A percentile compares a stretch with the other conserved stretches of the same genome.
Conservation (phyloP, 2,329 filamentous ascomycete species). For the Penicillium sp. region DNA sequence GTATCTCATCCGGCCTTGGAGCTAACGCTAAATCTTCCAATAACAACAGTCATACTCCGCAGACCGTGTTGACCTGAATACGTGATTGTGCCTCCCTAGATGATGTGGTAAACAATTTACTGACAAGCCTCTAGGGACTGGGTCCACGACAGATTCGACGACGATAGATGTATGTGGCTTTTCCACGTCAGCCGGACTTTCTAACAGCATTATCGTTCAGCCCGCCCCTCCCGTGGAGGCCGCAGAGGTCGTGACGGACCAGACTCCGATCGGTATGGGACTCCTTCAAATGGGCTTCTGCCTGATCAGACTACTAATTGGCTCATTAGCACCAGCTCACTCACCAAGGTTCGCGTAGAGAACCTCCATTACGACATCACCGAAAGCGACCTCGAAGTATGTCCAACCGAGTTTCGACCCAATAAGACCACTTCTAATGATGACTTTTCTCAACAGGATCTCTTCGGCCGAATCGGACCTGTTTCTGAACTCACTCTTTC, state of each 20-base stretch:
- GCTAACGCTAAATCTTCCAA: conserved; percentile 44
- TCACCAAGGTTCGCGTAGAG: conserved; percentile 74
- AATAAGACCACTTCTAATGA: not conserved
- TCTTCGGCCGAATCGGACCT: conserved; percentile 74
- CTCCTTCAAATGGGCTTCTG: not conserved
- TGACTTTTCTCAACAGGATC: conserved; percentile 54
- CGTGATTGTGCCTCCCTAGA: conserved; percentile 31
- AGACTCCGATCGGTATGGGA: conserved; percentile 37
- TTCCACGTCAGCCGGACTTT: conserved; percentile 11
- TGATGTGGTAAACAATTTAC: not conserved
- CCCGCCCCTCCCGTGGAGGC: conserved; percentile 44
- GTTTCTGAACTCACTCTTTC: conserved; percentile 65
- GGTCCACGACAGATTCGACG: conserved; percentile 89
- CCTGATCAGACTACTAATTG: conserved; percentile 19
- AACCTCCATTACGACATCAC: conserved; percentile 92
- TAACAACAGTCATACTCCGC: conserved; percentile 45
- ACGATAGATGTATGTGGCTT: conserved; percentile 54
- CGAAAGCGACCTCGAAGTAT: conserved; percentile 74
- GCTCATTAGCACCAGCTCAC: conserved; percentile 49
- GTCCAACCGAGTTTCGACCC: conserved; percentile 12
- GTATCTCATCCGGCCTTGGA: conserved; percentile 39
- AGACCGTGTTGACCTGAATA: conserved; percentile 46
- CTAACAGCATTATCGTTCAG: conserved; percentile 28
- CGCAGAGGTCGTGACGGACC: conserved; percentile 39
- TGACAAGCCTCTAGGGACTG: conserved; percentile 62